phyloP scores from a whole-genome alignment of 2,329 filamentous ascomycete genomes.

The Sporothrix protearum region DNA sequence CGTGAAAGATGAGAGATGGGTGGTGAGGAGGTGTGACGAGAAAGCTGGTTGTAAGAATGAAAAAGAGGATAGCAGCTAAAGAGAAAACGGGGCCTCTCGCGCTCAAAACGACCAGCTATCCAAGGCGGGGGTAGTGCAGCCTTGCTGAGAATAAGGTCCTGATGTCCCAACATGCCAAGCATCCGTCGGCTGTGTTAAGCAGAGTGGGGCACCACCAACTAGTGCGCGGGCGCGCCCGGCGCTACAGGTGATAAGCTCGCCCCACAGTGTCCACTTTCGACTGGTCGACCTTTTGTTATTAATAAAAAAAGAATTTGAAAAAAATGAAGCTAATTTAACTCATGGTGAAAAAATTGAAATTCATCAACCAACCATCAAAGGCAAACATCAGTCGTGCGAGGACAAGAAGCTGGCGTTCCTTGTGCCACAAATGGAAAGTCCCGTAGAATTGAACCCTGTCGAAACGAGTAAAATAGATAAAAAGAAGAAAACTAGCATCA shows the following conservation, averaged over 20 bases:
- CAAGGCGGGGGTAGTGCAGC: background rate
- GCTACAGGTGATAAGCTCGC: background rate
- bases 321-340: no score
- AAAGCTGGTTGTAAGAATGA: background rate
- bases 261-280: no score
- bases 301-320: no score
- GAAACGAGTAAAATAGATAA: no score
- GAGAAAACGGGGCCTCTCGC: background rate
- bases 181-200: background rate
- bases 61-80: background rate
- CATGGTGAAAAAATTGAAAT: no score
- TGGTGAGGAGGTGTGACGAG: background rate
- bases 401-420: no score
- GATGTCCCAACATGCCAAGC: background rate
- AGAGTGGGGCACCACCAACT: background rate
- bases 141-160: background rate
- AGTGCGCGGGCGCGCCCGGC: background rate
- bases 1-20: background rate
- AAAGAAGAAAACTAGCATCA: no score
- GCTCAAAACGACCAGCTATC: background rate
- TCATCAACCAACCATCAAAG: no score
- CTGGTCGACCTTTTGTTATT: no score
- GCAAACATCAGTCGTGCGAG: no score
- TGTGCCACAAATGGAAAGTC: no score
- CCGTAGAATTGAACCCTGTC: no score